Evolutionary conservation across 352 stramenopile genomes (phyloP), one percentile per base, ranked within the genome.

Genomic region (Pythium brassicae): DNA sequence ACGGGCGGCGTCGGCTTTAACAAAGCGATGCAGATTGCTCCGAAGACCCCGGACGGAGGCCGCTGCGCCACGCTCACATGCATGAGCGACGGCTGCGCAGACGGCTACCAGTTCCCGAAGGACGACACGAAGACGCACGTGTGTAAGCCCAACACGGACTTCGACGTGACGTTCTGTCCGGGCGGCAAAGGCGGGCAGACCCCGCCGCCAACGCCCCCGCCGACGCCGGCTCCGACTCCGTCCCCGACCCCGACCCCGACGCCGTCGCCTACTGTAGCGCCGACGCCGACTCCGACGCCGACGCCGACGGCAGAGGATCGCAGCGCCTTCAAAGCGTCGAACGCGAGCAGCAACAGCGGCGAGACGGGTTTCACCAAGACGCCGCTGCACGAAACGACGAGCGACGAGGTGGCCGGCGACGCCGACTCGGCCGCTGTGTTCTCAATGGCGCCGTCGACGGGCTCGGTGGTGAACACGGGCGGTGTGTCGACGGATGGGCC

Each of bases 1-100:
- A 92, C 78, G 0, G 81, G 82, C 14, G 76, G 71, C 46, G 67
- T 79, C 1, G 77, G 78, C 42, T 92, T 84, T 55, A 92, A 89
- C 56, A 61, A 82, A 34, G 53, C 77, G 42, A 88, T 91, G 74
- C 70, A 72, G 66, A 87, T 91, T 57, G 57, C 68, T 8, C 73
- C 78, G 2, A 65, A 57, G 47, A 48, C 65, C n/a, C 62, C 66
- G 9, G 60, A 77, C 37, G 60, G 62, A 35, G 51, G 43, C 4
- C 74, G 72, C 54, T 91, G 76, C 49, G 51, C 66, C 11, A 56
- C 66, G 42, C 66, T 86, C 50, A 79, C 67, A 32, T 87, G 78
- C 50, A 62, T 76, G 56, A 49, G 49, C 23, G 71, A 85, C 47
- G 73, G 68, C 5, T 90, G 80, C 47, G 32, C 46, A 29, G 80